Evolutionary conservation across 2,329 filamentous ascomycete species (phyloP).

Genomic region (Talaromyces amestolkiae): DNA sequence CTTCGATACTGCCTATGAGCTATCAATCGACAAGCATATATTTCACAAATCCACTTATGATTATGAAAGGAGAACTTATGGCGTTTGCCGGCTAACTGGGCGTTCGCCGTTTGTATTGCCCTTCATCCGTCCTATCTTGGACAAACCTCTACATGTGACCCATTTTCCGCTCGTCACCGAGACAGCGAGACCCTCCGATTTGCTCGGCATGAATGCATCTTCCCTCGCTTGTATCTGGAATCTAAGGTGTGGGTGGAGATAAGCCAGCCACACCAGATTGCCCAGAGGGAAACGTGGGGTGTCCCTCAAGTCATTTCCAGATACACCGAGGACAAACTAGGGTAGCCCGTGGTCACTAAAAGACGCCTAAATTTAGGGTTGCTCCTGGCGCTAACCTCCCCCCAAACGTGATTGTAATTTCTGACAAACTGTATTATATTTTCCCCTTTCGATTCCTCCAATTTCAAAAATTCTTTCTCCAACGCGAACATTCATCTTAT

Average conservation of each 20-base stretch:
- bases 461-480: not conserved
- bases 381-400: conserved; percentile 2
- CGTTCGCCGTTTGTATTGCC: not conserved
- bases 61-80: not conserved
- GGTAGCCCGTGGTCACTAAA: conserved; percentile 6
- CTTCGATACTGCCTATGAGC: not conserved
- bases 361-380: conserved; percentile 3
- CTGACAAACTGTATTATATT: not conserved
- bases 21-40: conserved; percentile 4
- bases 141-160: conserved; percentile 6
- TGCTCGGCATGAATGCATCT: conserved; percentile 10
- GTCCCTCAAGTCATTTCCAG: not conserved
- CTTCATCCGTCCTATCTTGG: not conserved
- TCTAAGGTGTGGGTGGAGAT: conserved; percentile 10
- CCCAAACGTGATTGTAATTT: not conserved
- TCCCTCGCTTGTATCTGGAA: not conserved
- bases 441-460: not conserved
- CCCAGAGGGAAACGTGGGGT: conserved; percentile 8
- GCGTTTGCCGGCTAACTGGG: not conserved
- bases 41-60: conserved; percentile 7
- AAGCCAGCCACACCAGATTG: conserved; percentile 10
- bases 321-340: conserved; percentile 13
- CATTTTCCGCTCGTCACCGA: conserved; percentile 6
- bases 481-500: not conserved
- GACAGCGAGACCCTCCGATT: conserved; percentile 5